These are phyloP conservation scores for Pleurotus giganteus DNA, from an alignment of 768 basidiomycete species.

Conservation along the genomic window DNA sequence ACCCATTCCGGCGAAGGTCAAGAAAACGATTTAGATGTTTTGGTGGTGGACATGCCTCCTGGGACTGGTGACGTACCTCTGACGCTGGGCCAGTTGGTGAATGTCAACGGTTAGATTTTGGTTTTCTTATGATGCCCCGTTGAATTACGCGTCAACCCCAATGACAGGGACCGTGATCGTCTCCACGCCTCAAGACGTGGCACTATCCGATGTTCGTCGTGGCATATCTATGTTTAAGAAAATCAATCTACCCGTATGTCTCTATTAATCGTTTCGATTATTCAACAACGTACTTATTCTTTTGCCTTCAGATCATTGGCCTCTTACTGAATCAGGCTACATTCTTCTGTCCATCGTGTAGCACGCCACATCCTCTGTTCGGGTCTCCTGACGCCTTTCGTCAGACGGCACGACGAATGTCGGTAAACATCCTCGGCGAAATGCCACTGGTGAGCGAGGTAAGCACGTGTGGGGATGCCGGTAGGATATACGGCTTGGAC, in stretches of 20 bases:
- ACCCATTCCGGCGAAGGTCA: slow-evolving; percentile 29
- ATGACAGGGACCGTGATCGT: slow-evolving; percentile 83
- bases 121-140: slow-evolving; percentile 6
- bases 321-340: slow-evolving; percentile 86
- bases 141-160: background rate
- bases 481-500: slow-evolving; percentile 46
- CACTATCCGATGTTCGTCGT: slow-evolving; percentile 87
- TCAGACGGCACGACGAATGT: slow-evolving; percentile 52
- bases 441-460: slow-evolving; percentile 78
- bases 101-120: slow-evolving; percentile 68
- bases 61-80: slow-evolving; percentile 96
- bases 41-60: slow-evolving; percentile 95
- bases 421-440: slow-evolving; percentile 69
- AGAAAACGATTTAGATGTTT: slow-evolving; percentile 55
- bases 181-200: slow-evolving; percentile 94
- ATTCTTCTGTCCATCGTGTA: slow-evolving; percentile 77
- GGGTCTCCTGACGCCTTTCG: slow-evolving; percentile 45
- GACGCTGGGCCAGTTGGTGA: slow-evolving; percentile 83
- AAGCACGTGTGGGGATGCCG: slow-evolving; percentile 56
- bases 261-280: background rate
- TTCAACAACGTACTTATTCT: background rate
- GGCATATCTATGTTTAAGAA: slow-evolving; percentile 93
- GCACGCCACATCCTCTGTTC: slow-evolving; percentile 40
- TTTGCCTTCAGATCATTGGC: slow-evolving; percentile 66
- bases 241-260: slow-evolving; percentile 77